Percentiles rank a stretch among this genome's conserved stretches.
These are phyloP conservation scores for Thecaphora thlaspeos DNA, from an alignment of 1,284 basidiomycete species.

Conservation along the genomic window DNA sequence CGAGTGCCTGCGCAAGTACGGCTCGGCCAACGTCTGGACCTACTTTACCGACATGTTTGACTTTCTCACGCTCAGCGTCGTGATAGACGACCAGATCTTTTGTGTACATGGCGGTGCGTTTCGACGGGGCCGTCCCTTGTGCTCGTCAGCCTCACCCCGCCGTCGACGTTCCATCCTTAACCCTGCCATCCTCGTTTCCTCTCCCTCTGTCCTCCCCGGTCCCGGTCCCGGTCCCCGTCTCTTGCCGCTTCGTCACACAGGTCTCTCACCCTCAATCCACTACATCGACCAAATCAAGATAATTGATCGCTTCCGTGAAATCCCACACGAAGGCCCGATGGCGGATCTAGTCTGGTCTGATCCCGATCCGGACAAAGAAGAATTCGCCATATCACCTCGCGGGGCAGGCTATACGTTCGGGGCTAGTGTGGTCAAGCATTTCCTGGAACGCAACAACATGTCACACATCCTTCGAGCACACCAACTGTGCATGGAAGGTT, in stretches of 20 bases:
- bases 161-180: not conserved
- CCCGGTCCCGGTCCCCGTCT: not conserved
- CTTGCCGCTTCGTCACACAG: not conserved
- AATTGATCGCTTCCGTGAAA: slow-evolving; percentile 98
- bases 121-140: no score
- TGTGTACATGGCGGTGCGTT: slow-evolving; percentile 82
- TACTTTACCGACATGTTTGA: slow-evolving; percentile 99
- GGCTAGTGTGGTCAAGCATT: slow-evolving; percentile 96
- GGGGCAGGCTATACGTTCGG: slow-evolving; percentile 99
- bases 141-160: no score
- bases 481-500: slow-evolving; percentile 99
- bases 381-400: slow-evolving; percentile 96
- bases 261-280: slow-evolving; percentile 94
- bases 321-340: slow-evolving; percentile 99
- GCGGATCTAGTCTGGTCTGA: slow-evolving; percentile 99
- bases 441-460: slow-evolving; percentile 86
- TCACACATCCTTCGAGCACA: slow-evolving; percentile 95
- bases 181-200: no score
- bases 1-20: slow-evolving; percentile 97
- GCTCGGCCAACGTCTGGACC: slow-evolving; percentile 85
- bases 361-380: slow-evolving; percentile 97
- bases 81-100: slow-evolving; percentile 98
- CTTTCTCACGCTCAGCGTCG: slow-evolving; percentile 92
- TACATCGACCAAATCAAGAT: slow-evolving; percentile 99
- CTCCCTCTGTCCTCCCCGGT: not conserved